A percentile compares a stretch with the other conserved stretches of the same genome.
These are phyloP conservation scores for Myriosclerotinia curreyana DNA, from an alignment of 2,329 filamentous ascomycete species.

Conservation along the genomic window DNA sequence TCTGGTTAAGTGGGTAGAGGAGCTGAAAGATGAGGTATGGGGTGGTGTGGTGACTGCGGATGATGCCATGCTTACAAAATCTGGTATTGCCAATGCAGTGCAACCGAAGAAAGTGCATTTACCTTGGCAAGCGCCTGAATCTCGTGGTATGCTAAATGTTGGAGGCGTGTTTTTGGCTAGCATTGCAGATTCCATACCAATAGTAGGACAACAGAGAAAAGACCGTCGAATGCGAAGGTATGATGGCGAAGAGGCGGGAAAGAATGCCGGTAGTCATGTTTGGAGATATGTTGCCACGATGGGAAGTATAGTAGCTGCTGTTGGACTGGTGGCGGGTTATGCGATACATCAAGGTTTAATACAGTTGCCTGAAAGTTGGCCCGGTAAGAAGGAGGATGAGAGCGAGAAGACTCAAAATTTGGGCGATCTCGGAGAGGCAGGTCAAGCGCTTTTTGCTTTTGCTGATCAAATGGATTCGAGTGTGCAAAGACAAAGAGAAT, in stretches of 20 bases:
- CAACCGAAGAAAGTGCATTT: constrained; percentile 28
- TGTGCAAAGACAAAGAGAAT: constrained; percentile 24
- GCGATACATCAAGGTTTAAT: constrained; percentile 39
- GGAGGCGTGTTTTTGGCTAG: constrained; percentile 33
- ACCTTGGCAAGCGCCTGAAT: constrained; percentile 38
- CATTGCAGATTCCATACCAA: constrained; percentile 36
- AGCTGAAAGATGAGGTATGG: constrained; percentile 42
- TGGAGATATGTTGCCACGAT: constrained; percentile 31
- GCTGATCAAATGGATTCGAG: constrained; percentile 29
- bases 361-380: constrained; percentile 23
- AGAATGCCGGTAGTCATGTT: constrained; percentile 25
- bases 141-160: constrained; percentile 33
- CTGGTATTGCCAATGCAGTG: constrained; percentile 23
- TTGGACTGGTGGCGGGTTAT: constrained; percentile 38
- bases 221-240: constrained; percentile 33
- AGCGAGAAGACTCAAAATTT: constrained; percentile 25
- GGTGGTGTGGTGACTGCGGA: constrained; percentile 37
- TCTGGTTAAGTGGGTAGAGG: constrained; percentile 46
- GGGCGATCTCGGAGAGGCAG: constrained; percentile 35
- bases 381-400: constrained; percentile 20
- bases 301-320: constrained; percentile 34
- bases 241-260: constrained; percentile 32
- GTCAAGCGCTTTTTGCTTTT: constrained; percentile 32
- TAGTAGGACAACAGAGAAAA: constrained; percentile 34
- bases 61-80: constrained; percentile 32